Evolutionary conservation across 768 basidiomycete species (phyloP).

Genomic region (Tricholoma hemisulphureum): DNA sequence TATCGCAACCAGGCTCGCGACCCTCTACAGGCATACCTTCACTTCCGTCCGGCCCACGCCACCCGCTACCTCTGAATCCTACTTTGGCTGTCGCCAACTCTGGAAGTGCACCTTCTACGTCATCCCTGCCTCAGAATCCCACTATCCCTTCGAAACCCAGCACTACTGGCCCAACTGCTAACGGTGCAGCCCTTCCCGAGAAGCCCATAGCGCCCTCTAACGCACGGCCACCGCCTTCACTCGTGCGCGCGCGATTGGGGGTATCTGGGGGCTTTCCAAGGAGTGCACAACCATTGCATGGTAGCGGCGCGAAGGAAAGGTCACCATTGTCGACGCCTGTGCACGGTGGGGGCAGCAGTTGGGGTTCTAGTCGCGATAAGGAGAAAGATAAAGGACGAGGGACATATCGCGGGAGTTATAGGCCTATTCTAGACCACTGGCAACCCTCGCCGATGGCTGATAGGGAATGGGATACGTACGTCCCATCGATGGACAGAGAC

Average conservation of each 20-base stretch:
- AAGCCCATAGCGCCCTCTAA: background rate
- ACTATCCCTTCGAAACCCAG: slow-evolving; percentile 16
- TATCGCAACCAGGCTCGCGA: background rate
- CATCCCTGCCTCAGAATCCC: slow-evolving; percentile 2
- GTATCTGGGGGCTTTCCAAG: slow-evolving; percentile 10
- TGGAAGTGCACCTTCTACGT: background rate
- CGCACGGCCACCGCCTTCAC: slow-evolving; percentile 1
- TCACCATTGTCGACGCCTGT: slow-evolving; percentile 1
- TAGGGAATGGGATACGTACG: background rate
- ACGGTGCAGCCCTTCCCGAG: background rate
- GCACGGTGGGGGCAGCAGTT: background rate
- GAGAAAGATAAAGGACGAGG: slow-evolving; percentile 1
- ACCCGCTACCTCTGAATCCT: slow-evolving; percentile 15
- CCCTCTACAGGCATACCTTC: background rate
- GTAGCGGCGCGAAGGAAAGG: background rate
- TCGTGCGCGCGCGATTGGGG: slow-evolving; percentile 1
- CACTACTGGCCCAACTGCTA: background rate
- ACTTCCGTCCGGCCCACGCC: slow-evolving; percentile 1
- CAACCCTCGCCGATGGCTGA: background rate
- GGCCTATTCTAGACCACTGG: background rate
- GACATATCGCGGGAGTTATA: background rate
- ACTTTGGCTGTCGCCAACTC: background rate
- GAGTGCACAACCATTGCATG: slow-evolving; percentile 2
- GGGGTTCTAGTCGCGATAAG: background rate
- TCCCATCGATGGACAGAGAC: slow-evolving; percentile 23